A percentile compares a stretch with the other conserved stretches of the same genome.
Evolutionary conservation across 805 yeast species (phyloP).

Genomic region (Cyberlindnera lachancei): DNA sequence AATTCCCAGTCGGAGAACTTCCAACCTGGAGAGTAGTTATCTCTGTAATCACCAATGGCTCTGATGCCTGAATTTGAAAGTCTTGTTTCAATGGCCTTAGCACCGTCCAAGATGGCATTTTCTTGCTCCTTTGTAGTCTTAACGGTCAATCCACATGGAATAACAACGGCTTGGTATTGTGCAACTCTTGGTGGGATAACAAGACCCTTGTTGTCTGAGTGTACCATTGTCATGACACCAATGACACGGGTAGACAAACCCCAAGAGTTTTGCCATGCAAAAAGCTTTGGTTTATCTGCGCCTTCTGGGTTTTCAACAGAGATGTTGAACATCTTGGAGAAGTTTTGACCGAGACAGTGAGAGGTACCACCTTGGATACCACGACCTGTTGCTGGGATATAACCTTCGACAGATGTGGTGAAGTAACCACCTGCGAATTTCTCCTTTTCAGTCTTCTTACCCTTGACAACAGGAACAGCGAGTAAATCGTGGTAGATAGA

Average conservation of each 20-base stretch:
- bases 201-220: conserved; percentile 96
- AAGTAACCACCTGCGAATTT: conserved; percentile 96
- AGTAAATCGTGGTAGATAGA: conserved; percentile 82
- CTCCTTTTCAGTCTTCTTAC: conserved; percentile 94
- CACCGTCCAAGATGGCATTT: conserved; percentile 59
- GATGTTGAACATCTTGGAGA: conserved; percentile 96
- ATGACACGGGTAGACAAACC: conserved; percentile 97
- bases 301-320: conserved; percentile 95
- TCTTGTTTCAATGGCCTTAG: conserved; percentile 57
- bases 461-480: conserved; percentile 96
- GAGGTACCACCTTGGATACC: conserved; percentile 99
- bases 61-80: conserved; percentile 61
- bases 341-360: conserved; percentile 95
- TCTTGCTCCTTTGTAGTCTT: conserved; percentile 76
- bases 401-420: conserved; percentile 95
- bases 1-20: conserved; percentile 96
- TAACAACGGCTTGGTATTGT: conserved; percentile 81
- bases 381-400: conserved; percentile 96
- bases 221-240: conserved; percentile 99
- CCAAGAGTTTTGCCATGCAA: conserved; percentile 97
- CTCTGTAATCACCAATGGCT: conserved; percentile 82
- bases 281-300: conserved; percentile 74
- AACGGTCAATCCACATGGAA: conserved; percentile 92
- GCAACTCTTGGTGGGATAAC: conserved; percentile 98
- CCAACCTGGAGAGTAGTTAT: conserved; percentile 97